A percentile compares a stretch with the other conserved stretches of the same genome.
phyloP scores from a whole-genome alignment of 495 filamentous ascomycete genomes.

The Aspergillus wentii region DNA sequence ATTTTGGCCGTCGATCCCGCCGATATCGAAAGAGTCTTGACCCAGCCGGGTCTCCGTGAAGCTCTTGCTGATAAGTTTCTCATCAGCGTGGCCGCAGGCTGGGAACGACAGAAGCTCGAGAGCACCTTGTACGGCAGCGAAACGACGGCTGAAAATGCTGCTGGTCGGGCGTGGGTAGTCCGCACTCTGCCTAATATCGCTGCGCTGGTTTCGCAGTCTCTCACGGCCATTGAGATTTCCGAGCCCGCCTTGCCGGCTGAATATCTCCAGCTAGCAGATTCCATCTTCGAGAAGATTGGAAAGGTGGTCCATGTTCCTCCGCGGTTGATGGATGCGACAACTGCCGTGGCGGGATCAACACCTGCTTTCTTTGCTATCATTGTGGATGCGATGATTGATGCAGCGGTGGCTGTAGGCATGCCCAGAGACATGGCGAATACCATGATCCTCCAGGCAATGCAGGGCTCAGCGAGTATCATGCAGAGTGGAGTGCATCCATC shows the following conservation, averaged over 20 bases:
- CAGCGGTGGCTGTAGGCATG: conserved; percentile 38
- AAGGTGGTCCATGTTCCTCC: conserved; percentile 24
- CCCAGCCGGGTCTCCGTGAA: conserved; percentile 16
- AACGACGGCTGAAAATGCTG: conserved; percentile 7
- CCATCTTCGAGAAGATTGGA: conserved; percentile 37
- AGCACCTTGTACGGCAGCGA: conserved; percentile 21
- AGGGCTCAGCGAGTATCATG: conserved; percentile 33
- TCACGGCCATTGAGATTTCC: conserved; percentile 32
- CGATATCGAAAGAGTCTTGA: conserved; percentile 21
- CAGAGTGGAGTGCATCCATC: conserved; percentile 35
- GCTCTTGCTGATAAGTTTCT: conserved; percentile 26
- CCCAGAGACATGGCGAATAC: conserved; percentile 33
- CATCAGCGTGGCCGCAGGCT: conserved; percentile 41
- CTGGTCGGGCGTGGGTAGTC: conserved; percentile 21
- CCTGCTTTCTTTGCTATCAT: conserved; percentile 42
- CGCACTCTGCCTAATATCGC: conserved; percentile 38
- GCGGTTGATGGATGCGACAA: conserved; percentile 31
- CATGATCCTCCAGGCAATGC: conserved; percentile 37
- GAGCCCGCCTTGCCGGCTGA: conserved; percentile 17
- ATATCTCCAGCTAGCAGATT: conserved; percentile 20
- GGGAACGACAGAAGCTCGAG: conserved; percentile 27
- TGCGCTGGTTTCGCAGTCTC: conserved; percentile 29
- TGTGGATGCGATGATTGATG: conserved; percentile 39
- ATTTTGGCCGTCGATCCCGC: conserved; percentile 30
- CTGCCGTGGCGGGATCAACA: conserved; percentile 35